phyloP scores from a whole-genome alignment of 1,284 basidiomycete species.

The Cutaneotrichosporon spelunceum region DNA sequence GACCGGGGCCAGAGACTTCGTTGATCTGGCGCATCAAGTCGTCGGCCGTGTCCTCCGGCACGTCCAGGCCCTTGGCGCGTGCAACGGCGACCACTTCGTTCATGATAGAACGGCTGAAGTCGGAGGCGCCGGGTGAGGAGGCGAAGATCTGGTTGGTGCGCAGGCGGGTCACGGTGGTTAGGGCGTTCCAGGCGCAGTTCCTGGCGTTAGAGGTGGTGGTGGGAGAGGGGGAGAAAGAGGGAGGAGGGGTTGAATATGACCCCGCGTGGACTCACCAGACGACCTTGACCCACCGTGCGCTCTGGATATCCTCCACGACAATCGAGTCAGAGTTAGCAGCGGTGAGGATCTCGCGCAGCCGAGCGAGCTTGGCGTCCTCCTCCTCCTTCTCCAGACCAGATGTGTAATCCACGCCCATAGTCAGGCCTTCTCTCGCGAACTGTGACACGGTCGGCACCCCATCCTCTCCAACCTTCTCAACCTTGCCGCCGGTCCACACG shows the following conservation, averaged over 20 bases:
- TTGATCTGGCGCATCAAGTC: constrained; percentile 46
- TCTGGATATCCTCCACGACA: constrained; percentile 53
- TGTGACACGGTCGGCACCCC: constrained; percentile 40
- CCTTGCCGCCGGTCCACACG: constrained; percentile 53
- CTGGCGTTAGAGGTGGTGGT: constrained; percentile 15
- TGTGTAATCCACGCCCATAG: constrained; percentile 50
- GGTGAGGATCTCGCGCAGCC: constrained; percentile 42
- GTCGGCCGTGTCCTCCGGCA: constrained; percentile 45
- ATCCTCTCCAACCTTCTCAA: constrained; percentile 25
- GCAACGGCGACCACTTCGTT: constrained; percentile 49
- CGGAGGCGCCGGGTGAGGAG: constrained; percentile 38
- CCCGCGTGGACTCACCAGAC: constrained; percentile 38
- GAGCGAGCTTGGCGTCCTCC: constrained; percentile 40
- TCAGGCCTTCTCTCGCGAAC: constrained; percentile 48
- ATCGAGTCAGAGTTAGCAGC: constrained; percentile 48
- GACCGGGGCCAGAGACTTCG: constrained; percentile 37
- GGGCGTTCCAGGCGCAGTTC: constrained; percentile 48
- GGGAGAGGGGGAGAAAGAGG: too few species aligned
- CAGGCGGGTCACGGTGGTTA: constrained; percentile 45
- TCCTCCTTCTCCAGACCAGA: constrained; percentile 22
- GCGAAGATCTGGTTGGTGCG: constrained; percentile 47
- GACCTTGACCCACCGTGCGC: constrained; percentile 55
- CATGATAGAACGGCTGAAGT: constrained; percentile 45
- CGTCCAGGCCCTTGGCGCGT: constrained; percentile 47
- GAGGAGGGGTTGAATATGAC: not conserved